Conservation (phyloP, 2,329 filamentous ascomycete species). For the Fusarium sororula region DNA sequence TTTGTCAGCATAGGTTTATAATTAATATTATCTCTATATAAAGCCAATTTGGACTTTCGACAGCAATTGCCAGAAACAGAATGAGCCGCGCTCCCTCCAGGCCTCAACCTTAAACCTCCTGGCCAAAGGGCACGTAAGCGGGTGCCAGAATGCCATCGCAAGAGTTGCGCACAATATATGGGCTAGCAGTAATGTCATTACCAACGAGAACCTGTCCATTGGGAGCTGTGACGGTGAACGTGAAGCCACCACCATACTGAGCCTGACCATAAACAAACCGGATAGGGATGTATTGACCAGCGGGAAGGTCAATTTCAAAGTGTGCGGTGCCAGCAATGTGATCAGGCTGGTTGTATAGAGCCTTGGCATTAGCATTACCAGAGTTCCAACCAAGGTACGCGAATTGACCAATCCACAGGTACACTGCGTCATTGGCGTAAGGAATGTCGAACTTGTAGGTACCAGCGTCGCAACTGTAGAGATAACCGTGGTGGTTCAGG, state of each 20-base stretch:
- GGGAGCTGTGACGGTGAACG: neutral
- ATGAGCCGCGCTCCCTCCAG: neutral
- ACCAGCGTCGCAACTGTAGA: neutral
- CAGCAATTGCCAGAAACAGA: neutral
- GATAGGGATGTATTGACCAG: neutral
- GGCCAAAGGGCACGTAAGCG: rapidly evolving
- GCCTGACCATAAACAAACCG: neutral
- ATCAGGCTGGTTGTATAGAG: neutral
- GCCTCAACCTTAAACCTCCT: neutral
- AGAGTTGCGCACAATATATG: neutral
- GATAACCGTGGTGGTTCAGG: neutral
- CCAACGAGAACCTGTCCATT: neutral
- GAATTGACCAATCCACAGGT: neutral
- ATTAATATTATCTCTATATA: neutral
- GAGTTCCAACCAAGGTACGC: neutral
- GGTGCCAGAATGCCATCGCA: neutral
- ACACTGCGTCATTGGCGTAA: neutral
- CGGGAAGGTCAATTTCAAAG: rapidly evolving
- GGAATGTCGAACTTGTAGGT: conserved; percentile 7
- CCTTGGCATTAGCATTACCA: neutral
- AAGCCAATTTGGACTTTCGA: neutral
- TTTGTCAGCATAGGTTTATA: too few species aligned
- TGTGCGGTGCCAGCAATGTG: neutral
- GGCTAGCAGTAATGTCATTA: neutral
- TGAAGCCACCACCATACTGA: neutral